A percentile compares a stretch with the other conserved stretches of the same genome.
These are phyloP conservation scores for Hyaloscypha finlandica DNA, from an alignment of 495 filamentous ascomycete species.

Conservation along the genomic window DNA sequence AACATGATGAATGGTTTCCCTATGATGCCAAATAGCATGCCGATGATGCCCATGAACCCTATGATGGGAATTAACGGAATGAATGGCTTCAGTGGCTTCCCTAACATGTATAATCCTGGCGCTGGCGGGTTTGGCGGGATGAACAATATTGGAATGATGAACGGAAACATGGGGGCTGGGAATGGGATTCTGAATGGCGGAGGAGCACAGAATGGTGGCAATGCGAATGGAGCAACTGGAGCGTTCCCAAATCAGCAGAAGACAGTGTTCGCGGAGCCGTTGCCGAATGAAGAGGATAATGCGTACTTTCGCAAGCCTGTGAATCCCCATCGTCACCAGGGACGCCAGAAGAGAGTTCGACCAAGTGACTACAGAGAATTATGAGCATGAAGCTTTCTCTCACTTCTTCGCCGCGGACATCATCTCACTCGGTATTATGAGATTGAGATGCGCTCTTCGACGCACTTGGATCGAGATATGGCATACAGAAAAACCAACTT, in stretches of 20 bases:
- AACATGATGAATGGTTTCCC: constrained; percentile 34
- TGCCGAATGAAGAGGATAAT: constrained; percentile 77
- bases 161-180: constrained; percentile 28
- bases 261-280: constrained; percentile 60
- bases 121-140: constrained; percentile 21
- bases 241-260: constrained; percentile 74
- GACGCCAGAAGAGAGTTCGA: constrained; percentile 71
- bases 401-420: neutral
- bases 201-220: constrained; percentile 36
- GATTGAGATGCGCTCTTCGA: no score
- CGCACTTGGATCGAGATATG: neutral
- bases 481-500: neutral
- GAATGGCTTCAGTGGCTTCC: constrained; percentile 44
- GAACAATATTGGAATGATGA: constrained; percentile 31
- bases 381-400: constrained; percentile 34
- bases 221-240: constrained; percentile 27
- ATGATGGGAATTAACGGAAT: constrained; percentile 24
- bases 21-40: constrained; percentile 23
- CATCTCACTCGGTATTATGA: neutral
- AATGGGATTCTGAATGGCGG: constrained; percentile 7
- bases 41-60: constrained; percentile 43
- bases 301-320: constrained; percentile 96
- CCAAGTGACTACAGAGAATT: constrained; percentile 89
- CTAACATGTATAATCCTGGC: constrained; percentile 37
- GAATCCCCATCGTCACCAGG: constrained; percentile 89